Evolutionary conservation across 2,329 filamentous ascomycete species (phyloP).

Genomic region (Cryphonectria parasitica): DNA sequence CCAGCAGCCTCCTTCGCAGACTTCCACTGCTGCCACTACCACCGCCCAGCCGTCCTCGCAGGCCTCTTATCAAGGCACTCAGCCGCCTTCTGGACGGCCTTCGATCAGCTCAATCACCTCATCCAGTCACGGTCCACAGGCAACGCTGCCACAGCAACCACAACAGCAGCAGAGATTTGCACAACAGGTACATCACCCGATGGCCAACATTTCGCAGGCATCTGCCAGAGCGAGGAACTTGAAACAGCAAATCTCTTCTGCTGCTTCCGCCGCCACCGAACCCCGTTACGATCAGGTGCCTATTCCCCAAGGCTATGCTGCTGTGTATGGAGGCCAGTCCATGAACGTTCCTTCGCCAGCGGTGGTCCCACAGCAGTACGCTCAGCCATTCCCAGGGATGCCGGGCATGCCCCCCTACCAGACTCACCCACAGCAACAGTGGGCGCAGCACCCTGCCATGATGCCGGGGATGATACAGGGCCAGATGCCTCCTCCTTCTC

Average conservation of each 20-base stretch:
- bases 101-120: slow-evolving; percentile 18
- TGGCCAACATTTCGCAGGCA: slow-evolving; percentile 10
- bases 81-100: slow-evolving; percentile 20
- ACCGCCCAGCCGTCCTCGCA: slow-evolving; percentile 4
- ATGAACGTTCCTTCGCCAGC: slow-evolving; percentile 37
- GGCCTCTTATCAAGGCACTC: slow-evolving; percentile 7
- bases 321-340: slow-evolving; percentile 42
- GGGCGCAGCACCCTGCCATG: slow-evolving; percentile 24
- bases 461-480: slow-evolving; percentile 24
- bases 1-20: slow-evolving; percentile 8
- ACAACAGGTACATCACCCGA: slow-evolving; percentile 7
- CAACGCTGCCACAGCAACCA: slow-evolving; percentile 26
- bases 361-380: slow-evolving; percentile 11
- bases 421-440: slow-evolving; percentile 24
- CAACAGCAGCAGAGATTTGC: slow-evolving; percentile 23
- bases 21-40: neutral
- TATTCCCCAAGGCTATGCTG: slow-evolving; percentile 42
- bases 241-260: slow-evolving; percentile 22
- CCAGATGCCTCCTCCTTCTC: slow-evolving; percentile 10
- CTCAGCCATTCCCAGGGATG: slow-evolving; percentile 28
- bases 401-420: slow-evolving; percentile 27
- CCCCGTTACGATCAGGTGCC: slow-evolving; percentile 44
- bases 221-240: slow-evolving; percentile 16
- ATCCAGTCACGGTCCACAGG: slow-evolving; percentile 12
- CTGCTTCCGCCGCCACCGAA: slow-evolving; percentile 31